Evolutionary conservation across 2,329 filamentous ascomycete species (phyloP).

Genomic region (Colletotrichum tabaci): DNA sequence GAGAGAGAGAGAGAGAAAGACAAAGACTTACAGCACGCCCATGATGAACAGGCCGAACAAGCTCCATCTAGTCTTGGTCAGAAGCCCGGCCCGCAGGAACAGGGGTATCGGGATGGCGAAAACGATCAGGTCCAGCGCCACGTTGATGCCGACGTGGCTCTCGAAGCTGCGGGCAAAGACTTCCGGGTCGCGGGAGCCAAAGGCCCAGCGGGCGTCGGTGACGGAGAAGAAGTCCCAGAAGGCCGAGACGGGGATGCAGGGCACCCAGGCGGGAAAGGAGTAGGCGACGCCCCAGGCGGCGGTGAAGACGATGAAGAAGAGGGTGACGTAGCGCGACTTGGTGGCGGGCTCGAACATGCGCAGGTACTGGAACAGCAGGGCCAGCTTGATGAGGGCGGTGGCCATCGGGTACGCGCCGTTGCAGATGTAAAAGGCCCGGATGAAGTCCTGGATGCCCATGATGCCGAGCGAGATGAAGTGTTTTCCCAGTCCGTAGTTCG

Average conservation of each 20-base stretch:
- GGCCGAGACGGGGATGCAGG: slow-evolving; percentile 50
- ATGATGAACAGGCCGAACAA: slow-evolving; percentile 50
- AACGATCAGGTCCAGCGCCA: slow-evolving; percentile 51
- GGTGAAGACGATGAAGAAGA: slow-evolving; percentile 47
- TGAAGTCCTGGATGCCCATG: slow-evolving; percentile 31
- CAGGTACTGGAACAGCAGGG: slow-evolving; percentile 44
- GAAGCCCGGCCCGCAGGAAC: slow-evolving; percentile 46
- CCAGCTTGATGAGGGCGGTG: slow-evolving; percentile 44
- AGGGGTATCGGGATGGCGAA: slow-evolving; percentile 51
- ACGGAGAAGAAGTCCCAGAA: slow-evolving; percentile 48
- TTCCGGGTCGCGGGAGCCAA: slow-evolving; percentile 47
- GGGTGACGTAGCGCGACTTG: slow-evolving; percentile 40
- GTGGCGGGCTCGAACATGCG: slow-evolving; percentile 41
- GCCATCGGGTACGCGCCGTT: slow-evolving; percentile 43
- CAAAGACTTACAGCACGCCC: slow-evolving; percentile 50
- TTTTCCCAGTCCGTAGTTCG: slow-evolving; percentile 13
- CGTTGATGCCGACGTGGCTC: slow-evolving; percentile 50
- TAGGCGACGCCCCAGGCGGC: slow-evolving; percentile 51
- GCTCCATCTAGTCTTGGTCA: slow-evolving; percentile 49
- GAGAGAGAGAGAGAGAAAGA: too few species aligned
- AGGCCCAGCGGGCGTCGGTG: slow-evolving; percentile 46
- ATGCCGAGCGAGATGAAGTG: slow-evolving; percentile 11
- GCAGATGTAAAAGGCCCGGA: slow-evolving; percentile 42
- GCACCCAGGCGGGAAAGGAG: slow-evolving; percentile 51
- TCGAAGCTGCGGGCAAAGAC: slow-evolving; percentile 49